phyloP scores from a whole-genome alignment of 192 early-diverging fungal genomes.

The Linnemannia elongata region DNA sequence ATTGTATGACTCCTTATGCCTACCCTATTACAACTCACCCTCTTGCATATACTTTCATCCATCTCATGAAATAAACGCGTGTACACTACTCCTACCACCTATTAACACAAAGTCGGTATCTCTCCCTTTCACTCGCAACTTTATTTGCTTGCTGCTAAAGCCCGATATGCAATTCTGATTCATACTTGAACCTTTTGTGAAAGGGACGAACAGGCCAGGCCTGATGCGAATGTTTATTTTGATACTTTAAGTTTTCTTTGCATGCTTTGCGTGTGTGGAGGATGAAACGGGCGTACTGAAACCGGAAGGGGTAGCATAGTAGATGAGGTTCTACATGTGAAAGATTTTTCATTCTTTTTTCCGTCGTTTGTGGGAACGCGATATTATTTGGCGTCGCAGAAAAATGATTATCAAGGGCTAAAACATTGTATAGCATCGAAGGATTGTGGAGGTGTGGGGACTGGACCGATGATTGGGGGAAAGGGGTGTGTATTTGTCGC shows the following conservation, averaged over 20 bases:
- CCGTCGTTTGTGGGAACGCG: background rate
- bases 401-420: too few species aligned
- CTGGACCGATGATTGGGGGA: too few species aligned
- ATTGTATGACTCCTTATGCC: background rate
- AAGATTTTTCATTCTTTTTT: background rate
- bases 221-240: background rate
- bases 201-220: background rate
- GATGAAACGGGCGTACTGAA: background rate
- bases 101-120: too few species aligned
- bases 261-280: background rate
- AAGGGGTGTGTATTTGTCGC: background rate
- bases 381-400: too few species aligned
- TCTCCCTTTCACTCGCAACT: background rate
- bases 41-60: background rate
- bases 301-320: background rate
- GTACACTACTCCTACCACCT: background rate
- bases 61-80: slow-evolving; percentile 7
- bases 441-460: too few species aligned
- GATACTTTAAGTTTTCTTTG: background rate
- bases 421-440: too few species aligned
- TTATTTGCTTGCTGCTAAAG: background rate
- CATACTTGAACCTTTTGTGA: background rate
- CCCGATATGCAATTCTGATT: background rate
- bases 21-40: background rate
- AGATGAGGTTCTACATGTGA: background rate